Evolutionary conservation across 768 basidiomycete species (phyloP).

Genomic region (Calocybe gangraenosa): DNA sequence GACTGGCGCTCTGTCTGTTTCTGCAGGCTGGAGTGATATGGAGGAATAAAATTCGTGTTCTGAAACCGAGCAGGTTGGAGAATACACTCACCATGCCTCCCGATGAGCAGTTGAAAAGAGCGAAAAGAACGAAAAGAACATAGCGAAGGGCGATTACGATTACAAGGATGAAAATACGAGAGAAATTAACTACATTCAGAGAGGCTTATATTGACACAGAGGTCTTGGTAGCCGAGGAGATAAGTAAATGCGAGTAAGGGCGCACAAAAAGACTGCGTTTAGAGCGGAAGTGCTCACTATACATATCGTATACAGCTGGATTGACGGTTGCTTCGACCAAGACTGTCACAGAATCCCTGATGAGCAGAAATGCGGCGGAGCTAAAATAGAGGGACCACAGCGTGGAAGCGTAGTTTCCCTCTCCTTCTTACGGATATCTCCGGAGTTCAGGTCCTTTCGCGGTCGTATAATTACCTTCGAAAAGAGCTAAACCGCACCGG

Average conservation of each 20-base stretch:
- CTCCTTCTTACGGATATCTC: constrained; percentile 12
- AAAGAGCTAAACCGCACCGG: constrained; percentile 9
- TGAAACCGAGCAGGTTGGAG: neutral
- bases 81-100: constrained; percentile 32
- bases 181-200: neutral
- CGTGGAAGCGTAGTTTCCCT: constrained; percentile 9
- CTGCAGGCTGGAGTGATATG: constrained; percentile 37
- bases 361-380: constrained; percentile 18
- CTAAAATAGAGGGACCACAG: constrained; percentile 23
- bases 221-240: constrained; percentile 16
- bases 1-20: constrained; percentile 43
- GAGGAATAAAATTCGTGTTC: neutral
- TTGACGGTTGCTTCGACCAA: constrained; percentile 13
- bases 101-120: constrained; percentile 11
- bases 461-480: constrained; percentile 13
- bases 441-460: constrained; percentile 4
- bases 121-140: constrained; percentile 16
- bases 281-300: constrained; percentile 13
- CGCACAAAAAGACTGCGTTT: constrained; percentile 17
- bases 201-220: constrained; percentile 7
- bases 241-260: constrained; percentile 8
- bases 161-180: constrained; percentile 5
- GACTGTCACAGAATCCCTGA: constrained; percentile 14
- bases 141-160: constrained; percentile 15
- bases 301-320: constrained; percentile 15